Evolutionary conservation across 2,329 filamentous ascomycete species (phyloP).

Genomic region (Microsporum canis): DNA sequence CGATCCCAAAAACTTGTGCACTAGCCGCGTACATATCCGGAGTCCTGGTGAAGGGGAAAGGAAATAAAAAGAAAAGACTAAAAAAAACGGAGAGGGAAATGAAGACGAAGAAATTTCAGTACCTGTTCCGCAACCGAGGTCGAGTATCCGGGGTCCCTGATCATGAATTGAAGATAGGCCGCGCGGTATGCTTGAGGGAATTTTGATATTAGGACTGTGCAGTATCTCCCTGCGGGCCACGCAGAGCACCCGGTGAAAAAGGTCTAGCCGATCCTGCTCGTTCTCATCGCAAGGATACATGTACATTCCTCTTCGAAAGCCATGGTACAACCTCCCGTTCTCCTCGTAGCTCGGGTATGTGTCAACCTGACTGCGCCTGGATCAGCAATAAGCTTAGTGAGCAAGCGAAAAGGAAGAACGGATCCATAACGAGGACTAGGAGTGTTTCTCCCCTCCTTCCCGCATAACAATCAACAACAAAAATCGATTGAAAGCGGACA

Average conservation of each 20-base stretch:
- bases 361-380: constrained; percentile 23
- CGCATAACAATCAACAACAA: too few species aligned
- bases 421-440: too few species aligned
- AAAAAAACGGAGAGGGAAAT: not conserved
- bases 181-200: constrained; percentile 18
- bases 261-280: constrained; percentile 68
- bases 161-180: constrained; percentile 8
- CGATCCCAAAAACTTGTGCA: not conserved
- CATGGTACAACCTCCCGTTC: constrained; percentile 60
- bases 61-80: not conserved
- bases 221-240: constrained; percentile 46
- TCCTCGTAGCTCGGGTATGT: constrained; percentile 43
- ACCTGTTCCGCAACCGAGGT: constrained; percentile 73
- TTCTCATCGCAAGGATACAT: constrained; percentile 66
- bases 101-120: constrained; percentile 37
- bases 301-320: constrained; percentile 57
- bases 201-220: constrained; percentile 23
- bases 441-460: too few species aligned
- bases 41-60: not conserved
- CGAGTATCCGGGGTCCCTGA: constrained; percentile 40
- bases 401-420: not conserved
- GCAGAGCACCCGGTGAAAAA: constrained; percentile 66
- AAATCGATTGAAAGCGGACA: too few species aligned
- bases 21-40: not conserved
- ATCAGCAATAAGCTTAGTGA: constrained; percentile 3